Base-by-base conservation (phyloP, 305 asterid genomes). In the Fraxinus platypoda region DNA sequence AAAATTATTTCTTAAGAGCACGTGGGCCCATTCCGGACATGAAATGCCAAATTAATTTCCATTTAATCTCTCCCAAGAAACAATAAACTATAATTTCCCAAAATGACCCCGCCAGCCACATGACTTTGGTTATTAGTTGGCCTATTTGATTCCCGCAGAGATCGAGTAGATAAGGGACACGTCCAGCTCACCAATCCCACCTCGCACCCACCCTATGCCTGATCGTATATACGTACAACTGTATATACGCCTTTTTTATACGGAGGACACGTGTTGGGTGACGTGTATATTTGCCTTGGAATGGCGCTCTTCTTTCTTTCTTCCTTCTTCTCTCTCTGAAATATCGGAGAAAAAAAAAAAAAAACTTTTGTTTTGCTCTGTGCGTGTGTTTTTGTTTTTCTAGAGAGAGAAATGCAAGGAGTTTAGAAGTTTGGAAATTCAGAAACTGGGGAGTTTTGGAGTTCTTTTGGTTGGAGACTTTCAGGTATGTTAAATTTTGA, bases 181-280 rank as follows among this genome's bases (percentile, higher is more conserved):
- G 88, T 88, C 77, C 91, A 88, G 82, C 87, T 84, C 88, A 86
- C 83, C 71, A 6, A 73, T 30, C 80, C n/a, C 74, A 26, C 28
- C 62, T 35, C 21, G 17, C 41, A 25, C 31, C 6, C 57, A 64
- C 26, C 19, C 57, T 15, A 31, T 75, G n/a, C 26, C 25, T n/a
- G 46, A 25, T 13, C 38, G 72, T 23, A 23, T 8, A 25, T 23
- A 62, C 33, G 26, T 23, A 62, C 71, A 62, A 21, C 71, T 23
- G 59, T 66, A 78, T 73, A 83, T 34, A 54, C 66, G 59, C 38
- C 80, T 37, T 78, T 76, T 37, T 31, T 35, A 57, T 68, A 28
- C 17, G 72, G 72, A 11, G 17, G 82, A 87, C 92, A 89, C 92
- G 90, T 89, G 90, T 86, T 49, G 1, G 15, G 71, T 89, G 92